Conservation (phyloP, 2,329 filamentous ascomycete genomes). For the Fusarium fujikuroi region DNA sequence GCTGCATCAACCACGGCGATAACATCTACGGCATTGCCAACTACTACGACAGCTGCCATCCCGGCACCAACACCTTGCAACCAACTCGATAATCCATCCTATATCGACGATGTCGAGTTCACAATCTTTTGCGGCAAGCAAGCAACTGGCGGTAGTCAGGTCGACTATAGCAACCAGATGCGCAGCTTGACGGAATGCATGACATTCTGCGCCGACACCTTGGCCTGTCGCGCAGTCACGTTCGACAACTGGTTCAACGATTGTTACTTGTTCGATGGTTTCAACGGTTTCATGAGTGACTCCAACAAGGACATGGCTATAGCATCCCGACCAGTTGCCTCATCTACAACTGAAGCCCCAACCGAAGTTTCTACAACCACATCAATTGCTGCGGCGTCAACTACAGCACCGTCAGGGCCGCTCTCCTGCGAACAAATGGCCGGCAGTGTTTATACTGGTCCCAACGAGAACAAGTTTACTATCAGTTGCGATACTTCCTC, state of each 20-base stretch:
- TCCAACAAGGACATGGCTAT: background rate
- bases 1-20: fast-evolving
- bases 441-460: background rate
- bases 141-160: background rate
- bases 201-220: fast-evolving
- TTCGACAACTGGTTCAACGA: background rate
- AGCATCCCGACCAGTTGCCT: background rate
- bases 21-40: background rate
- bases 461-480: background rate
- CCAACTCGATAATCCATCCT: fast-evolving
- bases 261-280: background rate
- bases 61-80: background rate
- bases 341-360: background rate
- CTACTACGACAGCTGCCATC: background rate
- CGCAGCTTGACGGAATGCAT: background rate
- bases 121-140: background rate
- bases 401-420: background rate
- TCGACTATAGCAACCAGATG: fast-evolving
- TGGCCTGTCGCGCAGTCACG: background rate
- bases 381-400: fast-evolving
- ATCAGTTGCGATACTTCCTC: background rate
- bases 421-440: background rate
- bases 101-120: background rate
- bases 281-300: background rate
- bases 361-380: background rate